A percentile compares a stretch with the other conserved stretches of the same genome.
Conservation (phyloP, 1,284 basidiomycete species). For the Malassezia psittaci region DNA sequence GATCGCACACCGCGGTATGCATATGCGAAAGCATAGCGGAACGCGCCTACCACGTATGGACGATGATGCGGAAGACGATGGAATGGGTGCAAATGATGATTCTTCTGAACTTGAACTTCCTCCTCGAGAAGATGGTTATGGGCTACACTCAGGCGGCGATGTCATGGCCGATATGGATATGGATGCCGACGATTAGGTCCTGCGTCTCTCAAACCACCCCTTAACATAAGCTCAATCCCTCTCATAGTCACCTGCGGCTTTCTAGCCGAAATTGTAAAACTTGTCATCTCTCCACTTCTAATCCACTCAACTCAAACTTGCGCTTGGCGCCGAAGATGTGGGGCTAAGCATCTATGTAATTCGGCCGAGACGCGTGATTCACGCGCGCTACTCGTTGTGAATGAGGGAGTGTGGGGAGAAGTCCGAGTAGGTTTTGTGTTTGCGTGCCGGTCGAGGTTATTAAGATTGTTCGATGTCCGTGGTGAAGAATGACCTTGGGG, state of each 20-base stretch:
- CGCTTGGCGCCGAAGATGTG: not conserved
- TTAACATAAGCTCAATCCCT: not conserved
- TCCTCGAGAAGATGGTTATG: slow-evolving; percentile 45
- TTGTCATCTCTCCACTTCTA: not conserved
- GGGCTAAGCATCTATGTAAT: not conserved
- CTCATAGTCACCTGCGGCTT: not conserved
- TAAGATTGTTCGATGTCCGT: slow-evolving; percentile 20
- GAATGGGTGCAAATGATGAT: slow-evolving; percentile 20
- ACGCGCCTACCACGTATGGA: not conserved
- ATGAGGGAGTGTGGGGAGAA: too few relatives aligned
- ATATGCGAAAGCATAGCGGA: not conserved
- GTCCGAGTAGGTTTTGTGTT: too few relatives aligned
- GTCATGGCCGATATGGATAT: slow-evolving; percentile 46
- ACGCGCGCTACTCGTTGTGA: too few relatives aligned
- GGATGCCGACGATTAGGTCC: slow-evolving; percentile 30
- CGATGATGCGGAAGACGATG: slow-evolving; percentile 39
- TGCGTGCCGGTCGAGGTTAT: not conserved
- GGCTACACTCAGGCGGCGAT: slow-evolving; percentile 34
- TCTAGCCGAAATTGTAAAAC: not conserved
- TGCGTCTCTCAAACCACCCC: not conserved
- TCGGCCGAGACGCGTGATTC: not conserved
- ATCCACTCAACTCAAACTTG: too few relatives aligned
- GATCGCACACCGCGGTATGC: not conserved
- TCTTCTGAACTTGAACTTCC: slow-evolving; percentile 38
- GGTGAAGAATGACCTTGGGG: slow-evolving; percentile 32